Percentiles rank a stretch among this genome's conserved stretches.
Evolutionary conservation across 768 basidiomycete species (phyloP).

Genomic region (Serendipita sp.): DNA sequence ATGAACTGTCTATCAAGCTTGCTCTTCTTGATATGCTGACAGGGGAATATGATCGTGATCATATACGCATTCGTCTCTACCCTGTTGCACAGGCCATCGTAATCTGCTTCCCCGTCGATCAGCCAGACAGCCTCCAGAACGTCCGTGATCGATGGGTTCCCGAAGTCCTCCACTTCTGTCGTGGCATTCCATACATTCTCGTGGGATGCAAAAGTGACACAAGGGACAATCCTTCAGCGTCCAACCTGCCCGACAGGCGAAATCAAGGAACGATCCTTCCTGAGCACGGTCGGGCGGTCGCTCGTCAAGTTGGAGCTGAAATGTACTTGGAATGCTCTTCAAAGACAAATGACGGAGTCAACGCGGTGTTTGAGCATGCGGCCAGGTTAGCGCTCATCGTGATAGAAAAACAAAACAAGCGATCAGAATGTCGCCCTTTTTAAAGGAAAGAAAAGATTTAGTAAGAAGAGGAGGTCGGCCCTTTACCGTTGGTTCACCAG

Average conservation of each 20-base stretch:
- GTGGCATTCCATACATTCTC: not conserved
- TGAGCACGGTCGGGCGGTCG: not conserved
- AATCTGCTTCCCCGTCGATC: not conserved
- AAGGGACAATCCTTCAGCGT: not conserved
- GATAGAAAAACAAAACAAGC: not conserved
- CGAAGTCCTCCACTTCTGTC: not conserved
- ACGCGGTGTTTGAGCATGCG: not conserved
- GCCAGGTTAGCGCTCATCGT: not conserved
- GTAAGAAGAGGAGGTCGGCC: no score
- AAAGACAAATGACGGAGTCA: not conserved
- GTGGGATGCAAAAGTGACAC: not conserved
- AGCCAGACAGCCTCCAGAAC: not conserved
- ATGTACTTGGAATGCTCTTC: constrained; percentile 4
- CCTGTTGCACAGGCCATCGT: not conserved
- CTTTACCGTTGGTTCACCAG: no score
- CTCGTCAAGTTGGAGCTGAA: not conserved
- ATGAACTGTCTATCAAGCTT: no score
- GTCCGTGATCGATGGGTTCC: not conserved
- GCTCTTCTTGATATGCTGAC: no score
- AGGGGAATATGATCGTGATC: no score
- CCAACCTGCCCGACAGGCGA: not conserved
- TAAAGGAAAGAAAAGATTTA: no score
- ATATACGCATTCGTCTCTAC: no score
- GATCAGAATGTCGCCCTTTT: not conserved
- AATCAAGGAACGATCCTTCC: not conserved